These are phyloP conservation scores for Elaeagnus macrophylla DNA, from an alignment of 306 rosid species.

Conservation along the genomic window DNA sequence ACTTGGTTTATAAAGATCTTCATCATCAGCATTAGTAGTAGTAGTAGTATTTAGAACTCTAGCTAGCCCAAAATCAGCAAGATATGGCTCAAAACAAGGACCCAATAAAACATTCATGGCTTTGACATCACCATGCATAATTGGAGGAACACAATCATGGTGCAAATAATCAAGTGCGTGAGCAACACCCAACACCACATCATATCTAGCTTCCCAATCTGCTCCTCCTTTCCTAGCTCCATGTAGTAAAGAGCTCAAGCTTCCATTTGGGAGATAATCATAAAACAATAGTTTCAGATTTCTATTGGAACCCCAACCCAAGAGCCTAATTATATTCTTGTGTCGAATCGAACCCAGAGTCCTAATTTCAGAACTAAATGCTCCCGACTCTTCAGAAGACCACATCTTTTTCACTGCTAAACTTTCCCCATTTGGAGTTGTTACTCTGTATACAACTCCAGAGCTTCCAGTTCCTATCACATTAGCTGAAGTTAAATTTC, in stretches of 20 bases:
- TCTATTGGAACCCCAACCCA: slow-evolving; percentile 61
- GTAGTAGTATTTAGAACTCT: slow-evolving; percentile 18
- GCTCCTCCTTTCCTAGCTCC: slow-evolving; percentile 48
- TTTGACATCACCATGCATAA: slow-evolving; percentile 83
- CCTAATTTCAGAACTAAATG: slow-evolving; percentile 56
- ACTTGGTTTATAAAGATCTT: slow-evolving; percentile 20
- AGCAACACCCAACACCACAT: slow-evolving; percentile 52
- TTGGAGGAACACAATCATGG: slow-evolving; percentile 78
- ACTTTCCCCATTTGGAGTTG: slow-evolving; percentile 39
- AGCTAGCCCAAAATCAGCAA: slow-evolving; percentile 66
- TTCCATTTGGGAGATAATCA: slow-evolving; percentile 78
- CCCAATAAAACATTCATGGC: slow-evolving; percentile 73
- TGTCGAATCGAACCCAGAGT: slow-evolving; percentile 52
- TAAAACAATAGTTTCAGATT: slow-evolving; percentile 56
- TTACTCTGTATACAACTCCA: slow-evolving; percentile 67
- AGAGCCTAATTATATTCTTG: slow-evolving; percentile 56
- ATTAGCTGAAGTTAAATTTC: slow-evolving; percentile 51
- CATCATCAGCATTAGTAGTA: slow-evolving; percentile 16
- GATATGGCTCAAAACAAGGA: slow-evolving; percentile 53
- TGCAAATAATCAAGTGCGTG: slow-evolving; percentile 77
- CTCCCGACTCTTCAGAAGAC: slow-evolving; percentile 57
- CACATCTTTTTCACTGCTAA: slow-evolving; percentile 76
- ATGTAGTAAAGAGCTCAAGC: slow-evolving; percentile 68
- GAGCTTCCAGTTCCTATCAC: slow-evolving; percentile 77
- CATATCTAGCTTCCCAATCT: slow-evolving; percentile 75